A percentile compares a stretch with the other conserved stretches of the same genome.
Conservation (phyloP, 495 filamentous ascomycete species). For the Oleoguttula mirabilis region DNA sequence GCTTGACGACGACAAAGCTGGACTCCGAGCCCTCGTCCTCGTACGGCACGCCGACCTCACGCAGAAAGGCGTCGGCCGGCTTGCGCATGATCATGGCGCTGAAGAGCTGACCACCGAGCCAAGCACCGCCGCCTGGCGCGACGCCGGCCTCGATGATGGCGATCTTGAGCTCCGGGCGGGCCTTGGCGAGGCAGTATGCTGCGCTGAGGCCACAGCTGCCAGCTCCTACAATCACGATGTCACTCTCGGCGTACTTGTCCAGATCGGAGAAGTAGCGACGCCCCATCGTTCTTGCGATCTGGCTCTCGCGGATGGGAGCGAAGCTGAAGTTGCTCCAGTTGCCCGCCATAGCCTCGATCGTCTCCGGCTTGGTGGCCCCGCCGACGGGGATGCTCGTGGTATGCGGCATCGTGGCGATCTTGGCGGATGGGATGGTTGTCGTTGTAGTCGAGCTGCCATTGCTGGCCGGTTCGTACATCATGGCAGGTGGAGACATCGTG, state of each 20-base stretch:
- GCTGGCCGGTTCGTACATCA: conserved; percentile 32
- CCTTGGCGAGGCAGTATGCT: conserved; percentile 72
- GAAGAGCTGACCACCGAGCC: conserved; percentile 88
- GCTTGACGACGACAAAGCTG: conserved; percentile 53
- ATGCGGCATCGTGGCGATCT: conserved; percentile 11
- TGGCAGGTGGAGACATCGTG: conserved; percentile 66
- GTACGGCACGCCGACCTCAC: conserved; percentile 68
- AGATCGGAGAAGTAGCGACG: conserved; percentile 82
- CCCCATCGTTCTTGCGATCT: conserved; percentile 86
- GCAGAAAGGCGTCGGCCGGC: conserved; percentile 72
- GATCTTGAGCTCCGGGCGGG: conserved; percentile 81
- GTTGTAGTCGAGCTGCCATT: conserved; percentile 15
- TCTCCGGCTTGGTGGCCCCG: conserved; percentile 33
- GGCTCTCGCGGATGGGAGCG: conserved; percentile 73
- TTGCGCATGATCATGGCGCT: conserved; percentile 89
- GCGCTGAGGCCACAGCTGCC: conserved; percentile 76
- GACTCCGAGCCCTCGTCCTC: conserved; percentile 57
- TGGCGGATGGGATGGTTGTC: conserved; percentile 2
- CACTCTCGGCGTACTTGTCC: conserved; percentile 77
- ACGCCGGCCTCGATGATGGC: conserved; percentile 82
- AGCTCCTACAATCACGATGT: conserved; percentile 83
- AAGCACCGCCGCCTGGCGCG: conserved; percentile 75
- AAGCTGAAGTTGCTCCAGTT: conserved; percentile 74
- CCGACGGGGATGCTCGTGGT: conserved; percentile 31
- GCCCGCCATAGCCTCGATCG: conserved; percentile 48